Base-by-base conservation (phyloP, 805 yeast genomes). In the Wickerhamomyces alni region DNA sequence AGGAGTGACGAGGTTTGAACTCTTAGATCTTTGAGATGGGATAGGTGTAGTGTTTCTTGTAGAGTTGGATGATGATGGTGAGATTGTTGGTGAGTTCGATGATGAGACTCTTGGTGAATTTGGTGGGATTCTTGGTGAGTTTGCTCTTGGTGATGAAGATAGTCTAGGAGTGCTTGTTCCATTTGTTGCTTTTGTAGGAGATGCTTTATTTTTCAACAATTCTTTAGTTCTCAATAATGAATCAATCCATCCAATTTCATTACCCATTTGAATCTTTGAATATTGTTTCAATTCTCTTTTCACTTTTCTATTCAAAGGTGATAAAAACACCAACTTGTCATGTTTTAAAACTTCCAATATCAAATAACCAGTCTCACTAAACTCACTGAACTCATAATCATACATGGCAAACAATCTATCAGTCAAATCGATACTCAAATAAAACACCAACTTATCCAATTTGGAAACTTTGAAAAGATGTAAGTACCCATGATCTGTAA, bases 331-430 rank as follows among this genome's bases (percentile, higher is more conserved):
- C 62, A 83, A 65, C 42, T 73, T 74, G 33, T 77, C 77, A 39
- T 70, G 66, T 43, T 70, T 72, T 47, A 75, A 68, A 48, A 80
- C 63, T 51, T 83, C 89, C 22, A 83, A 53, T 11, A 82, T 80
- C 34, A 82, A 62, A 50, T 75, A 82, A 0, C 91, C 93, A 40
- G 66, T 71, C 18, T 67, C 66, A 7, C 67, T 66, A 16, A 60
- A 63, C 41, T 77, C 84, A 45, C 78, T 80, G 58, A 84, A 83
- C 55, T 83, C 91, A 58, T 80, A 82, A 58, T 83, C 91, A 55
- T 83, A 84, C 80, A 84, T 78, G 52, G 85, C 84, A 39, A 83
- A 76, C 47, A 75, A 66, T 33, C 65, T 61, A 48, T 73, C 76
- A 0, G 75, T 70, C 24, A 71, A 49, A 38, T 63, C 69, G 28